These are phyloP conservation scores for Helicocarpus griseus DNA, from an alignment of 2,329 filamentous ascomycete genomes.

Conservation along the genomic window DNA sequence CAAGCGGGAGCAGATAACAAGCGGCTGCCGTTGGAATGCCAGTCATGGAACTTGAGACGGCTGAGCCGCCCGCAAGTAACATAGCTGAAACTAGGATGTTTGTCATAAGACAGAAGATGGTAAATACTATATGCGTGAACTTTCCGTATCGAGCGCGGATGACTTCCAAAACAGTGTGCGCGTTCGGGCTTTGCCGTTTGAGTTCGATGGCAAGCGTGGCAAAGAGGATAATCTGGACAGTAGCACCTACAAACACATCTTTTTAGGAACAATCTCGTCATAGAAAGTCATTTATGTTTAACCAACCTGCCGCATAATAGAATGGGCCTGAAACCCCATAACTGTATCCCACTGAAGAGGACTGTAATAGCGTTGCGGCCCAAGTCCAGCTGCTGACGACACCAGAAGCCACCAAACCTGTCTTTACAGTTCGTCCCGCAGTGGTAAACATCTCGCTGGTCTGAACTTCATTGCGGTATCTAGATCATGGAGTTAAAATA, in stretches of 20 bases:
- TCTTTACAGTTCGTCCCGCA: constrained; percentile 79
- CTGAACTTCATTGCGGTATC: constrained; percentile 63
- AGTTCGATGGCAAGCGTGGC: constrained; percentile 84
- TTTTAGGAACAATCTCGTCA: neutral
- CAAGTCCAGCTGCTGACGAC: constrained; percentile 94
- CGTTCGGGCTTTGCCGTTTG: constrained; percentile 78
- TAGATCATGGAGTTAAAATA: too few species aligned
- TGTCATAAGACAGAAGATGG: constrained; percentile 71
- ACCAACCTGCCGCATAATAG: constrained; percentile 52
- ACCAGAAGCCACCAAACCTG: constrained; percentile 74
- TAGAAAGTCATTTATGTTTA: neutral
- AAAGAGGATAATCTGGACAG: constrained; percentile 80
- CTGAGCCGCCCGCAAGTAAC: constrained; percentile 74
- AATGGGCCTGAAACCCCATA: constrained; percentile 62
- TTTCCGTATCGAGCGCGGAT: constrained; percentile 71
- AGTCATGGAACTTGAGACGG: constrained; percentile 61
- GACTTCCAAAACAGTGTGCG: constrained; percentile 74
- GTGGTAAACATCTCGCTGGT: constrained; percentile 92
- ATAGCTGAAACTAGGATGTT: constrained; percentile 83
- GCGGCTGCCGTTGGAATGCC: constrained; percentile 70
- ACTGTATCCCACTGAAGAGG: constrained; percentile 69
- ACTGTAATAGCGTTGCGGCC: constrained; percentile 75
- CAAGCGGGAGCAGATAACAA: constrained; percentile 72
- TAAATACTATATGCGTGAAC: constrained; percentile 65
- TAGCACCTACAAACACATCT: too few species aligned